phyloP scores from a whole-genome alignment of 768 basidiomycete species.

The Collybiopsis confluens region DNA sequence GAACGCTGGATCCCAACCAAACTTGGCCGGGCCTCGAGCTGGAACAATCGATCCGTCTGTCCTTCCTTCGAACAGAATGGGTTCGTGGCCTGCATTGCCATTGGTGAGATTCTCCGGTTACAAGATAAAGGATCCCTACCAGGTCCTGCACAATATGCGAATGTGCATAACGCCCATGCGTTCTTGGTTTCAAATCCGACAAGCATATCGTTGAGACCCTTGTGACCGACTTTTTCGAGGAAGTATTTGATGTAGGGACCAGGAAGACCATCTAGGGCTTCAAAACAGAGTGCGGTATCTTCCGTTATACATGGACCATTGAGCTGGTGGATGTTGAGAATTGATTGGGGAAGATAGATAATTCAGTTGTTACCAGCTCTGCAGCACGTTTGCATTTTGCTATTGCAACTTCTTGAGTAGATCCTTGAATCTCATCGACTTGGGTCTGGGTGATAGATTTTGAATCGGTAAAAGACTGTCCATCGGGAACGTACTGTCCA shows the following conservation, averaged over 20 bases:
- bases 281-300: constrained; percentile 92
- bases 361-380: constrained; percentile 51
- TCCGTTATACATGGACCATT: constrained; percentile 65
- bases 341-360: not conserved
- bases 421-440: constrained; percentile 96
- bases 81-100: constrained; percentile 45
- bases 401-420: constrained; percentile 82
- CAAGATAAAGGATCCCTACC: not conserved
- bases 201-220: constrained; percentile 86
- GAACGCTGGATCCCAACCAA: constrained; percentile 56
- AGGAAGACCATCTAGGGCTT: constrained; percentile 85
- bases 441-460: not conserved
- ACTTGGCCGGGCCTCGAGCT: constrained; percentile 69
- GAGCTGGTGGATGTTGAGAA: constrained; percentile 24
- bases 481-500: constrained; percentile 64
- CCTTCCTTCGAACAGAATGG: constrained; percentile 73
- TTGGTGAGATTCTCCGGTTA: not conserved
- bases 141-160: constrained; percentile 23
- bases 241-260: constrained; percentile 98
- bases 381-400: constrained; percentile 87
- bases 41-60: constrained; percentile 90
- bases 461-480: not conserved
- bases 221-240: constrained; percentile 75
- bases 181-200: constrained; percentile 64
- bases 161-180: constrained; percentile 93